Evolutionary conservation across 116 monocot genomes (phyloP).

Genomic region (Phalaenopsis hybrid): DNA sequence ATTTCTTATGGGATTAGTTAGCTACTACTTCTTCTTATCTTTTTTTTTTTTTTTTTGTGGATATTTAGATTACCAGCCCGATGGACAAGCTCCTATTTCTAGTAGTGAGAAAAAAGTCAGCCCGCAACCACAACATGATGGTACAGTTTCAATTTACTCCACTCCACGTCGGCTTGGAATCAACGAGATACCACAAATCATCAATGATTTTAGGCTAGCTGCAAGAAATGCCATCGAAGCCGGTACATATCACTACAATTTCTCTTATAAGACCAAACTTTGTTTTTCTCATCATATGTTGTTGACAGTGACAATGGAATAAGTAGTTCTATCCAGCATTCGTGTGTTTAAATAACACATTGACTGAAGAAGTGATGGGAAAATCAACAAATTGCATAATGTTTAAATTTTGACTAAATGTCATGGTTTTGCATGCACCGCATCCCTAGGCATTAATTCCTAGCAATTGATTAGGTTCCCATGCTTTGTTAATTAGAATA

Average conservation of each 20-base stretch:
- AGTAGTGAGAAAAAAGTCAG: constrained; percentile 10
- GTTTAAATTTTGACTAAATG: no score
- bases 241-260: constrained; percentile 6
- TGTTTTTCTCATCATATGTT: background rate
- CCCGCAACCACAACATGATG: constrained; percentile 9
- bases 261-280: background rate
- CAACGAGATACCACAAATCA: constrained; percentile 15
- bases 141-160: background rate
- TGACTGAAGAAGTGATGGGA: no score
- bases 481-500: background rate
- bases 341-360: no score
- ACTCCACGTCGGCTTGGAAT: constrained; percentile 9
- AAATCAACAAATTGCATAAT: no score
- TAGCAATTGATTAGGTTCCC: background rate
- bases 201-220: constrained; percentile 19
- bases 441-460: no score
- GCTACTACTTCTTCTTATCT: no score
- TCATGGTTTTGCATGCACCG: no score
- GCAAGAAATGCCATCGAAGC: constrained; percentile 26
- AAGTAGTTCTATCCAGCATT: no score
- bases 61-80: constrained; percentile 15
- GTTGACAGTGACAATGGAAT: no score
- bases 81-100: constrained; percentile 21
- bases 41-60: no score
- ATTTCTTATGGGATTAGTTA: no score